phyloP scores from a whole-genome alignment of 129 eudicot species.

The Oenanthe sinensis region DNA sequence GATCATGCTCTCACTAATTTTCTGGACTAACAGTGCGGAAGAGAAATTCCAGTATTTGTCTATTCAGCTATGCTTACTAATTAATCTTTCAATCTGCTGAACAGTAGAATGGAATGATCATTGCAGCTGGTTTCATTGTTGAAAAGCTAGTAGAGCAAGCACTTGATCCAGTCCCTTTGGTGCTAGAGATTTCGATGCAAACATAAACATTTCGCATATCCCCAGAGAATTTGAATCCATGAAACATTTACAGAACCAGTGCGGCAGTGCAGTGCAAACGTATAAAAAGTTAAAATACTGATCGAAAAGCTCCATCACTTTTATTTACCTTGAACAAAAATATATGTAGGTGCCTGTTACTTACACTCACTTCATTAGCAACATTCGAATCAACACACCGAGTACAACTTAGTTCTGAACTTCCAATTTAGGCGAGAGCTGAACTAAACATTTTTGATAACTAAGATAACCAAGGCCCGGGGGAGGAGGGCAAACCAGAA shows the following conservation, averaged over 20 bases:
- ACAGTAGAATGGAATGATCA: neutral
- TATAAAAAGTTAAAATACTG: neutral
- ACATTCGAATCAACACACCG: neutral
- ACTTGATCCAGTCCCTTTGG: neutral
- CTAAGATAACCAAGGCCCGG: neutral
- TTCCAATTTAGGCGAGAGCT: neutral
- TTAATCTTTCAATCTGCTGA: too few relatives aligned
- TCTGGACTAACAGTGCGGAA: neutral
- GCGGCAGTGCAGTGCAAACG: neutral
- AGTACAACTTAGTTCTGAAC: neutral
- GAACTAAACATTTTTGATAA: neutral
- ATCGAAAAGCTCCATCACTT: neutral
- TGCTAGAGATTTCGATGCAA: neutral
- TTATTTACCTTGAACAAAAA: neutral
- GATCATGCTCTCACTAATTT: neutral
- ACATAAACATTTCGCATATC: neutral
- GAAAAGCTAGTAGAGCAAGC: neutral
- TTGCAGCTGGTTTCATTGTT: neutral
- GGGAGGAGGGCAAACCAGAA: constrained; percentile 55
- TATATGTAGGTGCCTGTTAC: neutral
- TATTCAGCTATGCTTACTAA: too few relatives aligned
- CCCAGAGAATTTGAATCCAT: neutral
- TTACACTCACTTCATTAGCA: neutral
- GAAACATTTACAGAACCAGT: too few relatives aligned
- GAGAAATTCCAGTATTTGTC: too few relatives aligned